Percentiles rank a stretch among this genome's conserved stretches.
These are phyloP conservation scores for Amoebophrya sp. DNA, from an alignment of 169 alveolate species.

Conservation along the genomic window DNA sequence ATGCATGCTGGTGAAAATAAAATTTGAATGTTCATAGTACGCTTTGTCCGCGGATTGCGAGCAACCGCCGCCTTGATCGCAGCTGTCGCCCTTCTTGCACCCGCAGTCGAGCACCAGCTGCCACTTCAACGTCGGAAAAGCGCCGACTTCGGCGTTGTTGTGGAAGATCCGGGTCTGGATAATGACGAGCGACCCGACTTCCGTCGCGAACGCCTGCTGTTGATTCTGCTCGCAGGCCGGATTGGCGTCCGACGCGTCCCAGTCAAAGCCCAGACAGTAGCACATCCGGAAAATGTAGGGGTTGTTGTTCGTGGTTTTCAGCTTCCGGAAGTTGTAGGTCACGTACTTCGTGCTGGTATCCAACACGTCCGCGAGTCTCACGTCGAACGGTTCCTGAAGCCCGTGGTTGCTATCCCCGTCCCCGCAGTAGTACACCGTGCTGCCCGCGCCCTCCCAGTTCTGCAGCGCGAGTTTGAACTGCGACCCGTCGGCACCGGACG, in stretches of 20 bases:
- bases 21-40: not conserved
- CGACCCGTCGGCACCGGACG: not conserved
- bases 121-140: constrained; percentile 3
- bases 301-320: not conserved
- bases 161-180: not conserved
- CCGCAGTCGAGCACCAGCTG: constrained; percentile 13
- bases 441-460: not conserved
- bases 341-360: not conserved
- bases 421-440: not conserved
- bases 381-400: constrained; percentile 3
- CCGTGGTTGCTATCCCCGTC: not conserved
- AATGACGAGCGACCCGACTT: not conserved
- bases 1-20: no score
- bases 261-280: not conserved
- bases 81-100: not conserved
- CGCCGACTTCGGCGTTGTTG: not conserved
- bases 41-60: not conserved
- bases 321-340: not conserved
- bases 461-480: not conserved
- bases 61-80: constrained; percentile 21
- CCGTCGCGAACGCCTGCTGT: constrained; percentile 1
- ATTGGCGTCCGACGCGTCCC: not conserved
- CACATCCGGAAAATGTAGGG: constrained; percentile 21
- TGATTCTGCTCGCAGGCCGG: not conserved
- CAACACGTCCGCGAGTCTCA: not conserved